Evolutionary conservation across 805 yeast species (phyloP), one percentile per base, ranked within the genome.

Genomic region (Kockiozyma suomiensis): DNA sequence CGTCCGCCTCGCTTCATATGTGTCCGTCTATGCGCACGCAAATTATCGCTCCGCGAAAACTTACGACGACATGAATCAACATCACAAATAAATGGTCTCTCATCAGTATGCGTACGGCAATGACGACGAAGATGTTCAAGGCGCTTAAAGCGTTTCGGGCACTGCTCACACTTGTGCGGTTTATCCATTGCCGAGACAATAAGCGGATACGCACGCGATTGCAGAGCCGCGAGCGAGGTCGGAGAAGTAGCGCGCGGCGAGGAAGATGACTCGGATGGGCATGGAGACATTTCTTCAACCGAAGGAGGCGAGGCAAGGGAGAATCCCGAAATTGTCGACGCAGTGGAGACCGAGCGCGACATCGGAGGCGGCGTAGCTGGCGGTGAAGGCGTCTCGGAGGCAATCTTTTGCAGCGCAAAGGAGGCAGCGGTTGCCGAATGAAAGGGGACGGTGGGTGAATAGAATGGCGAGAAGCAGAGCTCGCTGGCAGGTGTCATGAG

Each of bases 11-110:
- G 71, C 69, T 73, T 75, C 63, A 73, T 71, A 65, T 90, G 96
- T 19, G 92, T 87, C 68, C 89, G 77, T 59, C 79, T 69, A 71
- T 91, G 97, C 15, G 94, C 90, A 54, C 85, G 80, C 54, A 91
- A 77, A 74, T 91, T 96, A 65, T 91, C 92, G 58, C 76, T 4
- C 77, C 70, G 62, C 12, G 69, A 67, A 35, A 67, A 67, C 7
- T 50, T 21, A 2, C 70, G 55, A 3, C 54, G 55, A 52, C 70
- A 67, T 4, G 66, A 58, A 25, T 67, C 69, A 74, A 72, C 97
- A 88, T 70, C 71, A 42, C 62, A 59, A 5, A 50, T 45, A 70
- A 82, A 91, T 0, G 97, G 96, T 59, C 96, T 80, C 65, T 88
- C 93, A 64, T 84, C 82, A 3, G 90, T 83, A 73, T 91, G 97